Conservation (phyloP, 768 basidiomycete species). For the Auriscalpium microsporum region DNA sequence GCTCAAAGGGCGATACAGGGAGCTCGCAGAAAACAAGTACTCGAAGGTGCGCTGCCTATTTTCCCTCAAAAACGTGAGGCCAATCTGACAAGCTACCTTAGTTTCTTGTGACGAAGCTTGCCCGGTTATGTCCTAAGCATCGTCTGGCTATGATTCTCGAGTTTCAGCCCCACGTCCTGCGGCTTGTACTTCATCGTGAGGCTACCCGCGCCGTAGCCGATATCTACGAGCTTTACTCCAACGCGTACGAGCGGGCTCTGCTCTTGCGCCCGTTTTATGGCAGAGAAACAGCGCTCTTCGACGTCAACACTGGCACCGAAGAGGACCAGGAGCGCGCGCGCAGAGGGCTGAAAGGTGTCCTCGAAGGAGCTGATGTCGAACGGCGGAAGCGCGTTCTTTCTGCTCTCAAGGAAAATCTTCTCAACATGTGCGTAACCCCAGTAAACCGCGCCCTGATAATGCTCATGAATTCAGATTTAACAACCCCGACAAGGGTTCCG, state of each 20-base stretch:
- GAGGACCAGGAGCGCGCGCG: constrained; percentile 57
- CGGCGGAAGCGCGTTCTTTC: constrained; percentile 57
- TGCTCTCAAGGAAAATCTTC: constrained; percentile 66
- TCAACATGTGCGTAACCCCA: constrained; percentile 50
- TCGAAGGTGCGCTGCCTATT: constrained; percentile 54
- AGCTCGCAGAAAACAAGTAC: constrained; percentile 80
- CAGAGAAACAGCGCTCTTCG: constrained; percentile 74
- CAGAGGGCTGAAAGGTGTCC: constrained; percentile 58
- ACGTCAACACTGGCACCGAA: constrained; percentile 34
- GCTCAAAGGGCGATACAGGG: constrained; percentile 71
- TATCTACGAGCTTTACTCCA: constrained; percentile 80
- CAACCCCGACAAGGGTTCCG: constrained; percentile 83
- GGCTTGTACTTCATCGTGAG: constrained; percentile 76
- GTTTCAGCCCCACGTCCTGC: constrained; percentile 68
- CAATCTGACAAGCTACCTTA: constrained; percentile 20
- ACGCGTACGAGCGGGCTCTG: constrained; percentile 74
- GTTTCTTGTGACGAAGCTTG: constrained; percentile 78
- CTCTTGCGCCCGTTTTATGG: constrained; percentile 87
- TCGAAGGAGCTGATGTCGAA: constrained; percentile 58
- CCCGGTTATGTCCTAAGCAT: constrained; percentile 65
- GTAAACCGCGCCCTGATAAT: background rate
- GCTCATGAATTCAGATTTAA: constrained; percentile 53
- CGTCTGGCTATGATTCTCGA: constrained; percentile 70
- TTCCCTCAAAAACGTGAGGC: background rate
- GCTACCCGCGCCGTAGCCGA: constrained; percentile 81